phyloP scores from a whole-genome alignment of 306 rosid genomes.

The Rosa rugosa region DNA sequence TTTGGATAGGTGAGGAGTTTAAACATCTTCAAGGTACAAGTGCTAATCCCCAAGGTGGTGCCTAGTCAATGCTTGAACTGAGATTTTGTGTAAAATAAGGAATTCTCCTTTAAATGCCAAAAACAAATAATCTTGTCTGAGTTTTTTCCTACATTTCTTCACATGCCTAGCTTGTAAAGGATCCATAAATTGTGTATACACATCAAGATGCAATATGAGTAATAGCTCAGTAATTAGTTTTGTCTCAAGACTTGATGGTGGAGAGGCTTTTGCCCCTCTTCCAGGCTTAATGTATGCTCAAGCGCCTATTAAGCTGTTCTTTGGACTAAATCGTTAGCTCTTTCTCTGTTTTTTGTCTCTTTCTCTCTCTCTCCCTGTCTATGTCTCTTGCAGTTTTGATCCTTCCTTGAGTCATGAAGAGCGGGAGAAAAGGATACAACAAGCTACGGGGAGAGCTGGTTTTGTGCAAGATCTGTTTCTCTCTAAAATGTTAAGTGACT shows the following conservation, averaged over 20 bases:
- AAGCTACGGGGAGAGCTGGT: slow-evolving; percentile 83
- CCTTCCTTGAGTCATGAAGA: slow-evolving; percentile 85
- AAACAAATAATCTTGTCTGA: background rate
- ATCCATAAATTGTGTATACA: background rate
- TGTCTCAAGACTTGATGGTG: background rate
- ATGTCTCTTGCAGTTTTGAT: slow-evolving; percentile 63
- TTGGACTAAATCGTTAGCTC: slow-evolving; percentile 12
- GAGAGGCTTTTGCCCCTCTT: slow-evolving; percentile 9
- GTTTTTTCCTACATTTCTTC: background rate
- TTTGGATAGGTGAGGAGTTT: background rate
- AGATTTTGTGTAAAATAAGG: background rate
- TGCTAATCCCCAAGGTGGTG: background rate
- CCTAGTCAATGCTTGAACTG: background rate
- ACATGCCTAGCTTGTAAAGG: background rate
- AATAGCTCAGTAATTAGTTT: background rate
- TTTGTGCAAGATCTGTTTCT: slow-evolving; percentile 87
- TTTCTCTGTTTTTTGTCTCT: slow-evolving; percentile 1
- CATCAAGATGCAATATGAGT: background rate
- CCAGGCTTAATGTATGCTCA: slow-evolving; percentile 16
- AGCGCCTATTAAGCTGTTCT: background rate
- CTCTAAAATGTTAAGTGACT: slow-evolving; percentile 61
- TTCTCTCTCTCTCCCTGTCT: background rate
- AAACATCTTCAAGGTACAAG: slow-evolving; percentile 4
- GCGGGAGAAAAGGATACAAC: slow-evolving; percentile 72
- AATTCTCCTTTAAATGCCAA: background rate